A percentile compares a stretch with the other conserved stretches of the same genome.
phyloP scores from a whole-genome alignment of 768 basidiomycete genomes.

The Dictyophora rubrovolvata region DNA sequence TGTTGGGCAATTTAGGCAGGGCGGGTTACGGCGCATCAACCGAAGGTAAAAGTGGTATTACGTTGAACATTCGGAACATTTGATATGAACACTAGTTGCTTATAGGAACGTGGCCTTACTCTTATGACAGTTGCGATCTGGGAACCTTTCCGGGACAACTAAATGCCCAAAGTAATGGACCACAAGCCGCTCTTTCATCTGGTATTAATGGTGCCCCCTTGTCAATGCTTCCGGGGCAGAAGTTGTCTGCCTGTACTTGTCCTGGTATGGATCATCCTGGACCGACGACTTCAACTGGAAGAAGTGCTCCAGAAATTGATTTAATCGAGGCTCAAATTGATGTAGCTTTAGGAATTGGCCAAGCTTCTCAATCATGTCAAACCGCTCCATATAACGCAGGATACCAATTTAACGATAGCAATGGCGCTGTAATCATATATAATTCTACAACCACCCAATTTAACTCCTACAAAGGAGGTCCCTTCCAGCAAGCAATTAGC shows the following conservation, averaged over 20 bases:
- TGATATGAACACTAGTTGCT: not conserved
- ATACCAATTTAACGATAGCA: slow-evolving; percentile 48
- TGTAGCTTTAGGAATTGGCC: slow-evolving; percentile 35
- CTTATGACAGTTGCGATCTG: slow-evolving; percentile 74
- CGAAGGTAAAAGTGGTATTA: slow-evolving; percentile 47
- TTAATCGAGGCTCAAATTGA: slow-evolving; percentile 78
- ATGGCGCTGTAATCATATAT: slow-evolving; percentile 44
- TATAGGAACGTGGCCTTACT: slow-evolving; percentile 61
- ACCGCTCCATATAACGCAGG: slow-evolving; percentile 66
- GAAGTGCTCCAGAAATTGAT: slow-evolving; percentile 89
- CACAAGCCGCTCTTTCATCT: slow-evolving; percentile 41
- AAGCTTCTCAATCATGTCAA: slow-evolving; percentile 77
- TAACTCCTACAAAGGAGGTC: slow-evolving; percentile 63
- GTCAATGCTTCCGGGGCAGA: slow-evolving; percentile 79
- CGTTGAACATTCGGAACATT: not conserved
- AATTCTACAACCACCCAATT: slow-evolving; percentile 39
- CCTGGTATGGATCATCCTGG: slow-evolving; percentile 82
- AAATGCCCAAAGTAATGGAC: slow-evolving; percentile 43
- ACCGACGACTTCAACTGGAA: slow-evolving; percentile 51
- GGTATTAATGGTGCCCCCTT: slow-evolving; percentile 39
- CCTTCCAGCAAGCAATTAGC: slow-evolving; percentile 67
- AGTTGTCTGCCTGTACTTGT: slow-evolving; percentile 83
- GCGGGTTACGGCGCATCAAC: slow-evolving; percentile 87
- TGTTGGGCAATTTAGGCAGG: slow-evolving; percentile 72
- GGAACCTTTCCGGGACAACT: slow-evolving; percentile 85